Evolutionary conservation across 805 yeast genomes (phyloP).

Genomic region (Candida chauliodis): DNA sequence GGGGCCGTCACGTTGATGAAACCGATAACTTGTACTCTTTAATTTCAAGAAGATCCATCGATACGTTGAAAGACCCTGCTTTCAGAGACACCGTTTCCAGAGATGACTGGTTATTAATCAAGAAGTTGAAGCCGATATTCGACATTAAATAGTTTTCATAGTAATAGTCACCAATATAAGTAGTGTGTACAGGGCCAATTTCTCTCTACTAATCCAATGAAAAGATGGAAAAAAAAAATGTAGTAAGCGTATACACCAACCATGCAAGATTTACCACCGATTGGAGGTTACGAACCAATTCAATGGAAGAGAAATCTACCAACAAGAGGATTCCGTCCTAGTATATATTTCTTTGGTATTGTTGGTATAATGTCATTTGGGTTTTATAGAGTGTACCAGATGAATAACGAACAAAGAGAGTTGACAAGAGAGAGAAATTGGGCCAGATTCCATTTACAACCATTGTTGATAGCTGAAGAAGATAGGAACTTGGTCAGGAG

Average conservation of each 20-base stretch:
- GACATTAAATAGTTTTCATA: conserved; percentile 71
- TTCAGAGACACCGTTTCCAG: conserved; percentile 92
- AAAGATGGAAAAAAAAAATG: conserved; percentile 4
- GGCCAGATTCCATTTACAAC: conserved; percentile 71
- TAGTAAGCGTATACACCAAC: neutral
- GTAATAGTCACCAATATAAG: neutral
- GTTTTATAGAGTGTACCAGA: conserved; percentile 60
- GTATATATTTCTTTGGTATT: conserved; percentile 63
- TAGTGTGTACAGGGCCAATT: neutral
- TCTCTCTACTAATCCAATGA: conserved; percentile 3
- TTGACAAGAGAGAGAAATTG: conserved; percentile 71
- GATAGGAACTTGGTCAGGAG: conserved; percentile 78
- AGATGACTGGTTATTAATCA: conserved; percentile 92
- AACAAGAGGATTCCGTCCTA: conserved; percentile 78
- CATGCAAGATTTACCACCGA: conserved; percentile 83
- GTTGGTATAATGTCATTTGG: conserved; percentile 68
- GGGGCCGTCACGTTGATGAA: conserved; percentile 99
- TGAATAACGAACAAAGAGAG: conserved; percentile 74
- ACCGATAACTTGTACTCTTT: conserved; percentile 86
- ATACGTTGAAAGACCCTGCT: conserved; percentile 97
- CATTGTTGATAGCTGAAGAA: conserved; percentile 75
- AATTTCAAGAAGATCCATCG: conserved; percentile 85
- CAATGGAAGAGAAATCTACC: conserved; percentile 91
- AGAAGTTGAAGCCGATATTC: conserved; percentile 81
- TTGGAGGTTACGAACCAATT: conserved; percentile 78